phyloP scores from a whole-genome alignment of 139 green algal genomes.

The Tetratostichococcus sp. region DNA sequence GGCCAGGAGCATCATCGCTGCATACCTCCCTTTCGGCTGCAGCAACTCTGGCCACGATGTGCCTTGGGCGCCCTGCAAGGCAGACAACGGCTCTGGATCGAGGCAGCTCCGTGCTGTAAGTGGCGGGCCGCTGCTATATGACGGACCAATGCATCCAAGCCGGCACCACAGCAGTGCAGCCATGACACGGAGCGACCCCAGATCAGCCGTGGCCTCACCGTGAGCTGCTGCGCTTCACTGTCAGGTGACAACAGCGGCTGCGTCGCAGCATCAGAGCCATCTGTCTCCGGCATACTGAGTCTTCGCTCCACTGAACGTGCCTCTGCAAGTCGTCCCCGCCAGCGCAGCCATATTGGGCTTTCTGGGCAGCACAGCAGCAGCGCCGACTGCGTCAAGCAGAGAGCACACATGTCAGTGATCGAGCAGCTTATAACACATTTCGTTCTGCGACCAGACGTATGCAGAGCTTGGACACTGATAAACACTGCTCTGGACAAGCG shows the following conservation, averaged over 20 bases:
- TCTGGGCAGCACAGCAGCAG: constrained; percentile 54
- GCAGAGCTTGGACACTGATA: too few relatives aligned
- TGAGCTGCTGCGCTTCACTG: neutral
- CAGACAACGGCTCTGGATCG: too few relatives aligned
- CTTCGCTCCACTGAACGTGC: constrained; percentile 3
- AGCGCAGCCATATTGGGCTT: constrained; percentile 63
- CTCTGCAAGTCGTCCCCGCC: constrained; percentile 19
- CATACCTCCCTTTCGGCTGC: constrained; percentile 23
- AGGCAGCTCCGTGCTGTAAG: too few relatives aligned
- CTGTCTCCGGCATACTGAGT: constrained; percentile 1
- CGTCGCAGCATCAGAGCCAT: neutral
- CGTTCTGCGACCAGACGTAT: too few relatives aligned
- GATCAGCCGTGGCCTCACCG: too few relatives aligned
- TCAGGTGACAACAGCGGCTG: neutral
- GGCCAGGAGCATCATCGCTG: constrained; percentile 53
- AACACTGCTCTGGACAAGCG: too few relatives aligned
- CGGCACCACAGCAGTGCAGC: too few relatives aligned
- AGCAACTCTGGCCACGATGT: constrained; percentile 28
- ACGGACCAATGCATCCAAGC: too few relatives aligned
- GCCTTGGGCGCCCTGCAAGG: neutral
- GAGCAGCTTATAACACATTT: too few relatives aligned
- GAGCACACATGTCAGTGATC: neutral
- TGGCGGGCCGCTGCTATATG: too few relatives aligned
- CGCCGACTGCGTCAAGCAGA: constrained; percentile 36
- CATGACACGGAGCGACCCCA: too few relatives aligned